A percentile compares a stretch with the other conserved stretches of the same genome.
Conservation (phyloP, 257 asterid genomes). For the Rauvolfia tetraphylla region DNA sequence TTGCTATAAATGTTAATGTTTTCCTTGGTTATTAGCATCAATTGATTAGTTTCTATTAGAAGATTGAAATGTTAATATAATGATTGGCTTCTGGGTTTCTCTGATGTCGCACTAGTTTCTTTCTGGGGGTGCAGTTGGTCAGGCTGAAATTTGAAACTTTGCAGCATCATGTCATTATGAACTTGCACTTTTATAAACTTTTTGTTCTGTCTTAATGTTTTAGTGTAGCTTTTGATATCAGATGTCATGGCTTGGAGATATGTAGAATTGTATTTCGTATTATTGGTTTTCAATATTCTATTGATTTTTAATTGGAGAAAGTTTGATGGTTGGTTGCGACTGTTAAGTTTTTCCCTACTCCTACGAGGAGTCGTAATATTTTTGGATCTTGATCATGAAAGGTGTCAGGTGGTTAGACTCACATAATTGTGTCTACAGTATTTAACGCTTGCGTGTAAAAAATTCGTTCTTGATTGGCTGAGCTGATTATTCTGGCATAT, state of each 20-base stretch:
- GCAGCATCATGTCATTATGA: not conserved
- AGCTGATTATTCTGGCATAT: conserved; percentile 10
- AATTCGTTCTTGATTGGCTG: not conserved
- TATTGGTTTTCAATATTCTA: not conserved
- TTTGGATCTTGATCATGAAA: not conserved
- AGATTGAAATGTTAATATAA: not conserved
- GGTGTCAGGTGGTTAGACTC: not conserved
- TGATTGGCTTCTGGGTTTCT: not conserved
- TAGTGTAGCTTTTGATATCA: not conserved
- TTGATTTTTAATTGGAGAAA: not conserved
- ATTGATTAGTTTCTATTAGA: too few species aligned
- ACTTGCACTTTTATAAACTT: not conserved
- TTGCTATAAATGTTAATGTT: not conserved
- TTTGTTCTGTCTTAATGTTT: not conserved
- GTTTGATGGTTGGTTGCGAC: conserved; percentile 1
- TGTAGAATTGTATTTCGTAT: not conserved
- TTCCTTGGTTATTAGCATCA: too few species aligned
- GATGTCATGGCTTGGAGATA: not conserved
- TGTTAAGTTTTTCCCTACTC: not conserved
- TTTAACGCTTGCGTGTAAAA: not conserved
- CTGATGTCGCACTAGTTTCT: not conserved
- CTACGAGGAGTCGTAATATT: not conserved
- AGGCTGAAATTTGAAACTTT: not conserved
- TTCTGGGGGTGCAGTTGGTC: not conserved
- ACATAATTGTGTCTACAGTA: not conserved